phyloP scores from a whole-genome alignment of 2,329 filamentous ascomycete species.

The Stylonectria norvegica region DNA sequence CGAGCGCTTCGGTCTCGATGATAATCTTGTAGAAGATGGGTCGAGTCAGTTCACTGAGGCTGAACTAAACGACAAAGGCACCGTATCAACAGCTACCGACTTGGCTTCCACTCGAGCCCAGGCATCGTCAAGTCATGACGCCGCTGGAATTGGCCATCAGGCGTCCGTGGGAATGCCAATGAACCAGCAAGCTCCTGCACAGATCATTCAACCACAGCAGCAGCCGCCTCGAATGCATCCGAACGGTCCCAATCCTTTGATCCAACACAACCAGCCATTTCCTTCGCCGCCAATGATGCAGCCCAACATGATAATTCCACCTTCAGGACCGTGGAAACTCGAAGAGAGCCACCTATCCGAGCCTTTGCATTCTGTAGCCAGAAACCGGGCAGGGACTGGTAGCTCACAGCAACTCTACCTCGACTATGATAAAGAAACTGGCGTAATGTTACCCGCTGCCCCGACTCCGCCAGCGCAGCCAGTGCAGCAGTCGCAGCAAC shows the following conservation, averaged over 20 bases:
- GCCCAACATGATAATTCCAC: constrained; percentile 28
- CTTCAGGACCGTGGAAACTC: constrained; percentile 49
- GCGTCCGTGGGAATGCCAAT: not conserved
- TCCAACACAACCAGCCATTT: constrained; percentile 10
- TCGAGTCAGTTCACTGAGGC: not conserved
- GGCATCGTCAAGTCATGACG: constrained; percentile 5
- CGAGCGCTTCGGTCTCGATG: constrained; percentile 31
- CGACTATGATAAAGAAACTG: constrained; percentile 43
- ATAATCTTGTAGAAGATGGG: constrained; percentile 33
- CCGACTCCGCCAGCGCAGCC: constrained; percentile 2
- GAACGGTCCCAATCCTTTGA: constrained; percentile 7
- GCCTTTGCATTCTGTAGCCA: constrained; percentile 40
- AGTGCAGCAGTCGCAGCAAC: constrained; percentile 14
- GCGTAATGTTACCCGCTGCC: constrained; percentile 21
- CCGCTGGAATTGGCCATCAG: constrained; percentile 7
- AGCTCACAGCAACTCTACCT: constrained; percentile 26
- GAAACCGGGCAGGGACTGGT: constrained; percentile 33
- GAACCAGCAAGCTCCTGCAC: constrained; percentile 6
- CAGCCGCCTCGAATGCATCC: constrained; percentile 21
- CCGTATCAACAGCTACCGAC: no score
- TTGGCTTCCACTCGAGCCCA: no score
- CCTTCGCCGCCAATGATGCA: constrained; percentile 17
- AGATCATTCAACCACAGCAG: constrained; percentile 9
- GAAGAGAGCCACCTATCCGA: constrained; percentile 53
- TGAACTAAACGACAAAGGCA: not conserved